Base-by-base conservation (phyloP, 139 green algal species). In the Tetradesmus obliquus region DNA sequence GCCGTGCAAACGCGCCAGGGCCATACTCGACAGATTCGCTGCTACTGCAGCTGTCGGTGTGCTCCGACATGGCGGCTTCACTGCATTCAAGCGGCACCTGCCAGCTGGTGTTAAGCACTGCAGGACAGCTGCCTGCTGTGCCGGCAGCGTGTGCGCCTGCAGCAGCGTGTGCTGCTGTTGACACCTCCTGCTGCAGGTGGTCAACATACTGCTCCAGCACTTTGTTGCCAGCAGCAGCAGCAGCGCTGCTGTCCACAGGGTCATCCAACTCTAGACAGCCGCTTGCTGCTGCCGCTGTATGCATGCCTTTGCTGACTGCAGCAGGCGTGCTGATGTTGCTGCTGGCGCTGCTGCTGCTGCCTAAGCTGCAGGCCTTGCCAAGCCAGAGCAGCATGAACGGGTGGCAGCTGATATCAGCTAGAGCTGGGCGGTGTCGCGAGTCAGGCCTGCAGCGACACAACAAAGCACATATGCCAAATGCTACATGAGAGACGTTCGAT, bases 11-110 rank as follows among this genome's bases (percentile, higher is more conserved):
- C n/a, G 13, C 24, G 22, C 76, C 24, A 17, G 9, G 22, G n/a
- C 3, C 24, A 17, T 82, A 45, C 32, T 45, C n/a, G 6, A 2
- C 76, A 82, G 24, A 13, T 9, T 19, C 24, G n/a, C 76, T 82
- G 76, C 76, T 53, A n/a, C 76, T 82, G 76, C 76, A 55, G 76
- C 76, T 82, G 76, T 82, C 76, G 4, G 3, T 82, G 76, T 53
- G 53, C 15, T 15, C 76, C 76, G 9, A 51, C 13, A 4, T 55
- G 6, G 13, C 76, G 22, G n/a, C 76, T 51, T 22, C 76, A 15
- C 53, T 51, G 76, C 76, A 82, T 19, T 82, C 76, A 4, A 5
- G 24, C 24, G 76, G 76, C 76, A 82, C 22, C 76, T 82, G 24
- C 76, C 76, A 82, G 76, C 24, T 82, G 24, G 24, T n/a, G 20